Evolutionary conservation across 306 rosid genomes (phyloP).

Genomic region (Cotoneaster glaucophyllus): DNA sequence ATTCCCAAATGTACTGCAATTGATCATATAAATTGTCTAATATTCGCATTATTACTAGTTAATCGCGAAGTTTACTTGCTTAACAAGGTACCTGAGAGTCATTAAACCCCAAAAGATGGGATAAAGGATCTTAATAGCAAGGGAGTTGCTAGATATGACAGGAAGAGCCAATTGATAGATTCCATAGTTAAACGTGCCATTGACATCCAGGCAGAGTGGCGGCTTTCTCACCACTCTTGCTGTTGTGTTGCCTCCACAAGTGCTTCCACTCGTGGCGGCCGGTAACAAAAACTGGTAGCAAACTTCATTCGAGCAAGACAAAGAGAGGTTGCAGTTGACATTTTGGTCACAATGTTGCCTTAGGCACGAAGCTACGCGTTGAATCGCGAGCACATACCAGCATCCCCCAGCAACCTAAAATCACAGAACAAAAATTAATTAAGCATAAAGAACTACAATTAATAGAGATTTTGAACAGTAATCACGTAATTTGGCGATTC

Average conservation of each 20-base stretch:
- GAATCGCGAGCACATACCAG: constrained; percentile 98
- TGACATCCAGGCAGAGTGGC: constrained; percentile 68
- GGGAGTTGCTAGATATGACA: constrained; percentile 84
- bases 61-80: background rate
- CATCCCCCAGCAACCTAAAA: constrained; percentile 97
- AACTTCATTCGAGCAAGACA: constrained; percentile 75
- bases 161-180: constrained; percentile 98
- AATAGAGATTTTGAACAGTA: background rate
- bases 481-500: background rate
- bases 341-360: constrained; percentile 61
- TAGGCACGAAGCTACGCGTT: constrained; percentile 85
- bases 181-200: constrained; percentile 79
- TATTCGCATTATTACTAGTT: background rate
- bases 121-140: constrained; percentile 84
- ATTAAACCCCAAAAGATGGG: constrained; percentile 98
- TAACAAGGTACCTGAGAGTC: constrained; percentile 71
- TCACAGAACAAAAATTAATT: background rate
- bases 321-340: constrained; percentile 51
- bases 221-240: constrained; percentile 39
- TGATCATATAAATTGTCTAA: background rate
- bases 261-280: constrained; percentile 15
- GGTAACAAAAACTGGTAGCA: constrained; percentile 54
- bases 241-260: constrained; percentile 57
- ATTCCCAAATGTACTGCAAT: constrained; percentile 88
- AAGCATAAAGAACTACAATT: background rate